phyloP scores from a whole-genome alignment of 1,139 yeast genomes.

The Yamadazyma triangularis region DNA sequence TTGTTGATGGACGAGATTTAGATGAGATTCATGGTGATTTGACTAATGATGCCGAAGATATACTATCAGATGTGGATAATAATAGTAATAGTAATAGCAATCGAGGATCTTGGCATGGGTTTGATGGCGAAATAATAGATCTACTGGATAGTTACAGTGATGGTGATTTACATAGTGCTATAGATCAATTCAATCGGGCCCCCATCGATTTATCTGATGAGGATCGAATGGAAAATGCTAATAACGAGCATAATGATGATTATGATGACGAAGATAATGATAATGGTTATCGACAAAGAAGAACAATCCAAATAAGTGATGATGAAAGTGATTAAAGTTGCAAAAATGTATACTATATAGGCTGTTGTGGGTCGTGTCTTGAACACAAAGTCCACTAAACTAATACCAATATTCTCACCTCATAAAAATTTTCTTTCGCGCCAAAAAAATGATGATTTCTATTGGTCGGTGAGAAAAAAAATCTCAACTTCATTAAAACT shows the following conservation, averaged over 20 bases:
- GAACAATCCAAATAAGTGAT: slow-evolving; percentile 2
- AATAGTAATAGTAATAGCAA: slow-evolving; percentile 2
- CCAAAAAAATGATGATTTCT: too few relatives aligned
- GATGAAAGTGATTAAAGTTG: too few relatives aligned
- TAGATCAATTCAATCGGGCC: slow-evolving; percentile 10
- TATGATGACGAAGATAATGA: too few relatives aligned
- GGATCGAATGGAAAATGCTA: too few relatives aligned
- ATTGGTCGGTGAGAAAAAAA: too few relatives aligned
- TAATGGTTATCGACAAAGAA: slow-evolving; percentile 1
- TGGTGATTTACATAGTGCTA: slow-evolving; percentile 15
- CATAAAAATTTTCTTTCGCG: too few relatives aligned
- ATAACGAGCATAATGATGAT: too few relatives aligned
- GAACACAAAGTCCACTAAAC: too few relatives aligned
- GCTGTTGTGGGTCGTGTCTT: too few relatives aligned
- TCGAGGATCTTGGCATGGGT: slow-evolving; percentile 10
- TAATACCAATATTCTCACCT: too few relatives aligned
- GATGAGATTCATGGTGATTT: slow-evolving; percentile 10
- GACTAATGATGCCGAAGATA: slow-evolving; percentile 5
- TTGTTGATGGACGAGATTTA: slow-evolving; percentile 19
- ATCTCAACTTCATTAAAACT: too few relatives aligned
- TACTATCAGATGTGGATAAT: slow-evolving; percentile 5
- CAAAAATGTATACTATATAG: too few relatives aligned
- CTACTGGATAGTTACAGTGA: slow-evolving; percentile 6
- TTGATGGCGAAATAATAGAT: slow-evolving; percentile 4
- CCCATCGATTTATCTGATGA: slow-evolving; percentile 2